Percentiles rank a stretch among this genome's conserved stretches.
These are phyloP conservation scores for Calophaca sinica DNA, from an alignment of 306 rosid genomes.

Conservation along the genomic window DNA sequence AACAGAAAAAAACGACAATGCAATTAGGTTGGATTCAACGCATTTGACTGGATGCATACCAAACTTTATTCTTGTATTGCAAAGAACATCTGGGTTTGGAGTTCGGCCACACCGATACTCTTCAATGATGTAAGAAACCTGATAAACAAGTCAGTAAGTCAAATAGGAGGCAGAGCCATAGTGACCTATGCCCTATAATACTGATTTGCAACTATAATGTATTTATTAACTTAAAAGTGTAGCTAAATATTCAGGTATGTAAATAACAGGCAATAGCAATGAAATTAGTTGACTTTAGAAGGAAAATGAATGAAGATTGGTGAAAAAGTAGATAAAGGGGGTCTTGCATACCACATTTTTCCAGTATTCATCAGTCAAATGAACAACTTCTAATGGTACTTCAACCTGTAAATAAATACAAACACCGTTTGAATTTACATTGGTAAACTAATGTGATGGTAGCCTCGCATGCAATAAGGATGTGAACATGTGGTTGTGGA, in stretches of 20 bases:
- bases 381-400: constrained; percentile 88
- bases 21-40: constrained; percentile 25
- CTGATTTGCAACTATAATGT: constrained; percentile 6
- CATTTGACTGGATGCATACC: constrained; percentile 58
- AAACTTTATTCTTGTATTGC: constrained; percentile 95
- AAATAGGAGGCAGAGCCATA: constrained; percentile 13
- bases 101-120: constrained; percentile 95
- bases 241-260: neutral
- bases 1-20: constrained; percentile 7
- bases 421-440: constrained; percentile 18
- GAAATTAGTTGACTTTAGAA: neutral
- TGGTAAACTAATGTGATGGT: constrained; percentile 19
- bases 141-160: constrained; percentile 39
- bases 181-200: neutral
- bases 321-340: constrained; percentile 18
- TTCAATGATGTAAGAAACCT: constrained; percentile 89
- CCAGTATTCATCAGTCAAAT: constrained; percentile 97
- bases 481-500: neutral
- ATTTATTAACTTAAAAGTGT: neutral
- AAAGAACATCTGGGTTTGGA: constrained; percentile 92
- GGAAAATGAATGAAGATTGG: neutral
- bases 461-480: neutral
- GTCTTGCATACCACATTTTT: constrained; percentile 70
- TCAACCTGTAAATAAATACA: constrained; percentile 61
- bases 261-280: constrained; percentile 3